Percentiles rank a stretch among this genome's conserved stretches.
Conservation (phyloP, 2,329 filamentous ascomycete species). For the Coniochaeta sp. region DNA sequence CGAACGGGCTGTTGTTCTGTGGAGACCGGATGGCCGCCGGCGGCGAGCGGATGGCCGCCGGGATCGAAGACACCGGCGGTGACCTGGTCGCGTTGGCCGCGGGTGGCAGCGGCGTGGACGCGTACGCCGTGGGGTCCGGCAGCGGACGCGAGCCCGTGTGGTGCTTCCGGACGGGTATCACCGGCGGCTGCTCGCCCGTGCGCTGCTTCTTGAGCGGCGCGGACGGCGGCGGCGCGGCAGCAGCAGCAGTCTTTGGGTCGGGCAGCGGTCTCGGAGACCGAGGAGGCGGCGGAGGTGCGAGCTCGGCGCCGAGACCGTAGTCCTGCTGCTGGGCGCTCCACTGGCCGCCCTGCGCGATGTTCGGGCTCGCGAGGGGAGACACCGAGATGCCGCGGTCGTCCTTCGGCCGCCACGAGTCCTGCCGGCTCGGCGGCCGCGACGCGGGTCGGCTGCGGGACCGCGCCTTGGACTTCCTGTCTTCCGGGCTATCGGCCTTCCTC, state of each 20-base stretch:
- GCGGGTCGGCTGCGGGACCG: conserved; percentile 34
- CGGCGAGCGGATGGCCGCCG: conserved; percentile 1
- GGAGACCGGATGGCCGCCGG: conserved; percentile 8
- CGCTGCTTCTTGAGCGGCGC: conserved; percentile 22
- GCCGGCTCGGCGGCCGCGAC: conserved; percentile 39
- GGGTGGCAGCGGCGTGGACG: conserved; percentile 3
- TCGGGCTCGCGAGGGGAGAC: conserved; percentile 28
- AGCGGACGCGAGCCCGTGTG: conserved; percentile 32
- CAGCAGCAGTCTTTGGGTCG: conserved; percentile 24
- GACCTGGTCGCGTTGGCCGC: conserved; percentile 1
- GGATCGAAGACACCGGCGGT: background rate
- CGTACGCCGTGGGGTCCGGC: conserved; percentile 26
- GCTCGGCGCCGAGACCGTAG: conserved; percentile 14
- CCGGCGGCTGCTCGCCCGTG: conserved; percentile 16
- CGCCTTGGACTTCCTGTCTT: conserved; percentile 23
- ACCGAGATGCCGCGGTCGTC: conserved; percentile 42
- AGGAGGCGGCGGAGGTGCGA: conserved; percentile 16
- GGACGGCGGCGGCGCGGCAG: conserved; percentile 12
- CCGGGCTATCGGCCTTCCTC: conserved; percentile 16
- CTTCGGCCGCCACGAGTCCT: conserved; percentile 53
- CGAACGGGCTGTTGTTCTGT: conserved; percentile 19
- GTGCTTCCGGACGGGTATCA: conserved; percentile 14
- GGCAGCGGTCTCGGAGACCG: conserved; percentile 32
- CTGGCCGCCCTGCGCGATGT: conserved; percentile 31
- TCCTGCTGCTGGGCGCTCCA: conserved; percentile 21